Evolutionary conservation across 495 filamentous ascomycete species (phyloP).

Genomic region (Penicillium steckii): DNA sequence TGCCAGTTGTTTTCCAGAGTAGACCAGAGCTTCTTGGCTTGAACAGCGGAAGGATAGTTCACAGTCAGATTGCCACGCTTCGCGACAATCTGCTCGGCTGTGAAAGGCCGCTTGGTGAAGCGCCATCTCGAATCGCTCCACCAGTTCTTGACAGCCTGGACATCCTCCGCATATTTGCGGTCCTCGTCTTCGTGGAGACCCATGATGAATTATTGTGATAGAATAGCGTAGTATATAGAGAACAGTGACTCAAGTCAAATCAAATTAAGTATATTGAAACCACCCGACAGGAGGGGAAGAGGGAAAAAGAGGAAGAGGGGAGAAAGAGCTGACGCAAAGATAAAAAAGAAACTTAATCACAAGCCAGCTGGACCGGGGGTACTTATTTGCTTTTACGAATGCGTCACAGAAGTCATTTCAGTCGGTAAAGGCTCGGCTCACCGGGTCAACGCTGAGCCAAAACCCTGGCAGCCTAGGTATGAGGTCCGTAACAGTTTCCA

Average conservation of each 20-base stretch:
- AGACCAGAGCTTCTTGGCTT: constrained; percentile 92
- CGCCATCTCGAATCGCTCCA: constrained; percentile 92
- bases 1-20: constrained; percentile 83
- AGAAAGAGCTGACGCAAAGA: constrained; percentile 13
- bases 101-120: constrained; percentile 88
- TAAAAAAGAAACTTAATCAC: constrained; percentile 30
- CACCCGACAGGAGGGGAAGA: background rate
- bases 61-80: constrained; percentile 93
- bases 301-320: constrained; percentile 5
- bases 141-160: constrained; percentile 87
- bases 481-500: constrained; percentile 1
- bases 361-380: constrained; percentile 33
- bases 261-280: background rate
- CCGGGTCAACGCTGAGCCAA: constrained; percentile 31
- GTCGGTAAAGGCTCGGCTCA: constrained; percentile 50
- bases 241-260: constrained; percentile 9
- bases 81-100: constrained; percentile 92
- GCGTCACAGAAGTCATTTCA: constrained; percentile 35
- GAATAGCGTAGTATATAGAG: background rate
- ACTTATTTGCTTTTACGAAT: constrained; percentile 34
- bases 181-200: constrained; percentile 70
- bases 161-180: constrained; percentile 73
- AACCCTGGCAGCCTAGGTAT: constrained; percentile 21
- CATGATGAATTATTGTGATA: constrained; percentile 35
- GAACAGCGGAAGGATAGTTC: constrained; percentile 82